Evolutionary conservation across 1,139 yeast species (phyloP), one percentile per base, ranked within the genome.

Genomic region (Chernovozyma aurita): DNA sequence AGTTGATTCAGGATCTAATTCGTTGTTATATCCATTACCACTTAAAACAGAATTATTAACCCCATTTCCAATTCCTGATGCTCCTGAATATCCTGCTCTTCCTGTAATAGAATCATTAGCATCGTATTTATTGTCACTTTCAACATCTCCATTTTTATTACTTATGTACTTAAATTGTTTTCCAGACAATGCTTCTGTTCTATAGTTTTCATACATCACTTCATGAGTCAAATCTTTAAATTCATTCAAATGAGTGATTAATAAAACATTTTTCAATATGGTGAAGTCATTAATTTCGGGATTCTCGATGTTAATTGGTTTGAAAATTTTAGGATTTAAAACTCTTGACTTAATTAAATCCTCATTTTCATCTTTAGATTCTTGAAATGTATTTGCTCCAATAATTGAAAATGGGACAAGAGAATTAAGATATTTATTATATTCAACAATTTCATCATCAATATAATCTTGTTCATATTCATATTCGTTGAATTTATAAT

Each of bases 191-290:
- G 74, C 81, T 47, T 76, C 78, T n/a, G 86, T 80, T 66, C 92
- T 76, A 56, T 80, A 83, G 47, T 73, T 70, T 56, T 83, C 90
- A 57, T 83, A 83, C 42, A 82, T 68, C 39, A 70, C 63, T 40
- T 77, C 77, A 50, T 80, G 86, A 5, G 90, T 82, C 34, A 74
- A 61, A 46, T 81, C 87, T 56, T 81, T 82, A 49, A 83, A 73
- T 46, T 83, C 90, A 55, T 82, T 84, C 51, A 83, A 66, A 57
- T 83, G 90, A n/a, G 90, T 82, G 30, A 85, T 85, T 45, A 83
- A 67, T 42, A 83, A 59, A 5, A 81, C 80, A 41, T 81, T 78
- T 56, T 80, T 80, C 55, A 83, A 69, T 37, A 74, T 67, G 11
- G 82, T 70, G 50, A 82, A 82, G 54, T 82, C 88, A 43, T 81